Conservation (phyloP, 768 basidiomycete species). For the Lentinula raphanica region DNA sequence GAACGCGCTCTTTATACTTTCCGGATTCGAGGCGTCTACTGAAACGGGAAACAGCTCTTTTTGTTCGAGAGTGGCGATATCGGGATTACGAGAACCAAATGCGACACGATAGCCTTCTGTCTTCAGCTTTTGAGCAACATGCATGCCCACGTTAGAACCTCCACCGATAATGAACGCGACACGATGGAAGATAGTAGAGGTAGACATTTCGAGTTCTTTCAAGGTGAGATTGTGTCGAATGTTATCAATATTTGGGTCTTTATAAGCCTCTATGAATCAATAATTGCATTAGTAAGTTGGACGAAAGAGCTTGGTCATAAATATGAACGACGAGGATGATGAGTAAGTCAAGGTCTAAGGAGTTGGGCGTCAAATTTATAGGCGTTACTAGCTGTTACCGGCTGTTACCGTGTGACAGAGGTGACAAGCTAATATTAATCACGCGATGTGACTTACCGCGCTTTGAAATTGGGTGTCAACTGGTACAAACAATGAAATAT, state of each 20-base stretch:
- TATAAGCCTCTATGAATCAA: no score
- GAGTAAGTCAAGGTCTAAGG: not conserved
- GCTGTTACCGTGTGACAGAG: not conserved
- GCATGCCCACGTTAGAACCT: conserved; percentile 20
- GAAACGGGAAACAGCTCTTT: conserved; percentile 26
- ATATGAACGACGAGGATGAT: no score
- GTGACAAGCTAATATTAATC: not conserved
- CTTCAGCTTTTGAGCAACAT: conserved; percentile 21
- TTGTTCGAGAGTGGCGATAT: conserved; percentile 7
- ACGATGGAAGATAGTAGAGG: not conserved
- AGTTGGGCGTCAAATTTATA: no score
- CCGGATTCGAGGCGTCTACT: conserved; percentile 29
- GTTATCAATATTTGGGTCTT: not conserved
- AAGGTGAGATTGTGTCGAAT: not conserved
- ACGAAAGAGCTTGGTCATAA: no score
- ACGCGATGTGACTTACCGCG: not conserved
- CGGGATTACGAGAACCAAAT: conserved; percentile 22
- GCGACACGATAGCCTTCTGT: conserved; percentile 26
- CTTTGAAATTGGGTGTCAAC: no score
- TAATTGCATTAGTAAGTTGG: no score
- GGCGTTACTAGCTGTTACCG: no score
- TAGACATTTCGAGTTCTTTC: not conserved
- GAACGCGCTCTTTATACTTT: conserved; percentile 32
- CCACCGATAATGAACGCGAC: conserved; percentile 27
- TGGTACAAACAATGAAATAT: no score